Evolutionary conservation across 2,329 filamentous ascomycete species (phyloP), one percentile per base, ranked within the genome.

Genomic region (Camillea tinctor): DNA sequence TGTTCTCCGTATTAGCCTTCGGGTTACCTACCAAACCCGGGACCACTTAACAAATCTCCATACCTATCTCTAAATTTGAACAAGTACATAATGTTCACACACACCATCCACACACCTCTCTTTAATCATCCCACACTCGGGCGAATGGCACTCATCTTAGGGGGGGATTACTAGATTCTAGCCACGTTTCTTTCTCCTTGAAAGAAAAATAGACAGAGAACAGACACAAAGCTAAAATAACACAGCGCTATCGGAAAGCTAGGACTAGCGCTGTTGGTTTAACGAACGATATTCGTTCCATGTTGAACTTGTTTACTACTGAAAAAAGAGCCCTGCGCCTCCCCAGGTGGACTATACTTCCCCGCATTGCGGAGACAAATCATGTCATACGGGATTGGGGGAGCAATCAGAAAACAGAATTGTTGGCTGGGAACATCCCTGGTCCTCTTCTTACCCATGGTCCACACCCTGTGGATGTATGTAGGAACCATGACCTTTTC

Each of bases 301-400:
- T 44, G 36, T 44, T n/a, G n/a, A n/a, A n/a, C n/a, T n/a, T n/a
- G n/a, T 40, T 64, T 60, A 60, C 22, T 60, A 17, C 22, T 24
- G 22, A 4, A 17, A n/a, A n/a, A 22, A 24, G 26, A 30, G 22
- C 51, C 51, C 51, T 23, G 51, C 22, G n/a, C 22, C 22, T 55
- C 19, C 49, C 4, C 44, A 26, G 54, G 15, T 50, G 20, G 48
- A 36, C 48, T 53, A 50, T 24, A 17, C 23, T 63, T 58, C 63
- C 63, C 63, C 63, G 61, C 63, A 65, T 55, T 65, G 63, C 52
- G 63, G 63, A 63, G 63, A 15, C 36, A 2, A n/a, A 44, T 44
- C 36, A 44, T 44, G 36, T 44, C 36, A 44, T 44, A 44, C 36
- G 36, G 36, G 36, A 17, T 44, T 44, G 17, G 36, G 36, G 36